Percentiles rank a stretch among this genome's conserved stretches.
phyloP scores from a whole-genome alignment of 192 early-diverging fungal species.

The Entomortierella lignicola region DNA sequence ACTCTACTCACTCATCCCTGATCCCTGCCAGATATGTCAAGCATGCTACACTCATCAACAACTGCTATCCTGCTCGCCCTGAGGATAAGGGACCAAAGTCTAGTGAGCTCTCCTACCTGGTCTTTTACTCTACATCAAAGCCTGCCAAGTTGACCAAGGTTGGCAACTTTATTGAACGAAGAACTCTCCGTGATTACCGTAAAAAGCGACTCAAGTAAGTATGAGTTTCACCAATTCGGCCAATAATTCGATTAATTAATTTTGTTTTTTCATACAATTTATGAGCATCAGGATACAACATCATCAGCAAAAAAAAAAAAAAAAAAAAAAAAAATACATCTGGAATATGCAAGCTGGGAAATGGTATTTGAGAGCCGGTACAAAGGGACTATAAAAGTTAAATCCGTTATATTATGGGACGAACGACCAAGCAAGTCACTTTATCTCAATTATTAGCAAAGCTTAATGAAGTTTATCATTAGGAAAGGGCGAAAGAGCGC shows the following conservation, averaged over 20 bases:
- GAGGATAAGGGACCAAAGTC: slow-evolving; percentile 79
- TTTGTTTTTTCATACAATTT: not conserved
- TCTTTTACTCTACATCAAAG: slow-evolving; percentile 88
- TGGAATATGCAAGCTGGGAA: not conserved
- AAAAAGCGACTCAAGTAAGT: slow-evolving; percentile 72
- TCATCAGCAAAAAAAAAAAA: not conserved
- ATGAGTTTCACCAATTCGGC: not conserved
- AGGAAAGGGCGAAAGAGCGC: no score
- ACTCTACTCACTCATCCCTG: slow-evolving; percentile 41
- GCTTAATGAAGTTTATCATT: no score
- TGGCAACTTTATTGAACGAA: slow-evolving; percentile 80
- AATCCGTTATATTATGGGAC: not conserved
- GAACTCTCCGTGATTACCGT: slow-evolving; percentile 71
- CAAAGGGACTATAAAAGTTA: not conserved
- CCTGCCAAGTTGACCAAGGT: slow-evolving; percentile 93
- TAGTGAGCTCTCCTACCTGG: slow-evolving; percentile 85
- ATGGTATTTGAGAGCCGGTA: slow-evolving; percentile 1
- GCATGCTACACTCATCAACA: slow-evolving; percentile 82
- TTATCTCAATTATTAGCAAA: slow-evolving; percentile 3
- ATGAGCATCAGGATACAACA: not conserved
- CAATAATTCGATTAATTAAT: not conserved
- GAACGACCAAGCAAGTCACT: no score
- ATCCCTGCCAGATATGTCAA: slow-evolving; percentile 71
- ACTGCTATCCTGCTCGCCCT: slow-evolving; percentile 73
- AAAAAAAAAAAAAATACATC: not conserved